A percentile compares a stretch with the other conserved stretches of the same genome.
Conservation (phyloP, 140 eudicot genomes). For the Oenanthe javanica region DNA sequence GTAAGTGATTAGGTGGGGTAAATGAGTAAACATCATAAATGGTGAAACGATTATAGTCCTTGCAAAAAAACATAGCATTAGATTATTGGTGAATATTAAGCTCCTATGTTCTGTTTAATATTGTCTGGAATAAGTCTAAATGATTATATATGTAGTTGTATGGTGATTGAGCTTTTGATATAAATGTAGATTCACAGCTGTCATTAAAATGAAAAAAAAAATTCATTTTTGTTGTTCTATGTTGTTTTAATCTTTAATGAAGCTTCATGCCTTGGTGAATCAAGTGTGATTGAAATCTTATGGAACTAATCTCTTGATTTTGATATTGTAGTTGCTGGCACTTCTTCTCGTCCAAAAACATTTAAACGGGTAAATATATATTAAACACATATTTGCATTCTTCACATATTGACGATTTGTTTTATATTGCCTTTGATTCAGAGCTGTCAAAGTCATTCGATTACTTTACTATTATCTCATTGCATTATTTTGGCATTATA, state of each 20-base stretch:
- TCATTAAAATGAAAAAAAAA: no score
- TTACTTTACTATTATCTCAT: background rate
- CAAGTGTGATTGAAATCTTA: background rate
- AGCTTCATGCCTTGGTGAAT: background rate
- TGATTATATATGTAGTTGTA: background rate
- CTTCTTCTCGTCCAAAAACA: constrained; percentile 81
- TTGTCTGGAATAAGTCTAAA: background rate
- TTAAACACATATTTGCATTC: background rate
- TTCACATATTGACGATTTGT: background rate
- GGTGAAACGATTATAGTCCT: background rate
- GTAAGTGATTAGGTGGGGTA: background rate
- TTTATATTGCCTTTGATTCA: background rate
- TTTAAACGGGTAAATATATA: constrained; percentile 47
- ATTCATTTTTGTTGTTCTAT: background rate
- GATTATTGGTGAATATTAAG: background rate
- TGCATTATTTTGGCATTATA: constrained; percentile 7
- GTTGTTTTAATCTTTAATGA: background rate
- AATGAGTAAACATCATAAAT: background rate
- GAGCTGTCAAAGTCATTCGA: background rate
- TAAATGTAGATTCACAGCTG: background rate
- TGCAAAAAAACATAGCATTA: background rate
- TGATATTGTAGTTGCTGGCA: constrained; percentile 68
- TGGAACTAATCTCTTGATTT: background rate
- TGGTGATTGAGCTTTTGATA: background rate
- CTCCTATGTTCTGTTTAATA: background rate